Evolutionary conservation across 164 flowering plant genomes (phyloP), one percentile per base, ranked within the genome.

Genomic region (Akebia trifoliata): DNA sequence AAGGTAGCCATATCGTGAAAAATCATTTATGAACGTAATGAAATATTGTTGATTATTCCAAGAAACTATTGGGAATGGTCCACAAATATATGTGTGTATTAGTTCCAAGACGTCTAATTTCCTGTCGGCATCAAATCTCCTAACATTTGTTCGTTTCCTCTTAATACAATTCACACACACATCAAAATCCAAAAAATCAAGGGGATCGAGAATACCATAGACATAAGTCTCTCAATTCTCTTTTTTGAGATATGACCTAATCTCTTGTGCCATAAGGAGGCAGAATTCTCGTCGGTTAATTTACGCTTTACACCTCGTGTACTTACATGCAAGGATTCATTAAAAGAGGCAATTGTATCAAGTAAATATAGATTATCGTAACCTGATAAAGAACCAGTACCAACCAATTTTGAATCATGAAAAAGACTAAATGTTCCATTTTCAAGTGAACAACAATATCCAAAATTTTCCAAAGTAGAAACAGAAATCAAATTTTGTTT

Each of bases 1-100:
- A n/a, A n/a, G n/a, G n/a, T n/a, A n/a, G n/a, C n/a, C n/a, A n/a
- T n/a, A n/a, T n/a, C 65, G 3, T 30, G 70, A 59, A 17, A 14
- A 54, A 35, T 54, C 42, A 8, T 66, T 56, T 44, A 54, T 65
- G 40, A 66, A 66, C 2, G 56, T 37, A 2, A 66, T 60, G 18
- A 60, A 66, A 18, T 60, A 61, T 31, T 44, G 38, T 42, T 56
- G 34, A 26, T 57, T 66, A 43, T 44, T 45, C 48, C 58, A 49
- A 30, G 65, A 26, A 30, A 55, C 30, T 7, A 20, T 60, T 47
- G 54, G 49, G 48, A 66, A 59, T 36, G 61, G 51, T 1, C 65
- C 61, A 60, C 64, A 65, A 10, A 59, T 59, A 21, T 65, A 32
- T 0, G 48, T 65, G 9, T 50, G 69, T 0, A 50, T 52, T 0